A percentile compares a stretch with the other conserved stretches of the same genome.
Evolutionary conservation across 306 rosid genomes (phyloP).

Genomic region (Corylus avellana): DNA sequence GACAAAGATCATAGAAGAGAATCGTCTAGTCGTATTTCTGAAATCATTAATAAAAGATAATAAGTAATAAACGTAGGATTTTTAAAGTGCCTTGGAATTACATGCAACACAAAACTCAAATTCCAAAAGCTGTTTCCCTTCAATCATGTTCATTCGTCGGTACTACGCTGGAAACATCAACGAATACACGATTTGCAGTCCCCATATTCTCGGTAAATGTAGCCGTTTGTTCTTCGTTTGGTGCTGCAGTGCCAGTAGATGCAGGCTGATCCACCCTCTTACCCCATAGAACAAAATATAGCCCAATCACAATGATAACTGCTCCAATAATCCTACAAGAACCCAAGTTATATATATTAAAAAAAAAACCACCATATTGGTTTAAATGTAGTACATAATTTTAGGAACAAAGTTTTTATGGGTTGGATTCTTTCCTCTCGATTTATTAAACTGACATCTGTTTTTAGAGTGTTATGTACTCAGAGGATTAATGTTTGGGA

Average conservation of each 20-base stretch:
- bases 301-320: conserved; percentile 29
- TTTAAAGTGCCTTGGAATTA: neutral
- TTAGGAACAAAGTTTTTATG: no score
- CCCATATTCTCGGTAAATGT: neutral
- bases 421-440: no score
- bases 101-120: neutral
- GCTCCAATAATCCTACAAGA: conserved; percentile 38
- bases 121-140: neutral
- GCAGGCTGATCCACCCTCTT: conserved; percentile 28
- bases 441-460: no score
- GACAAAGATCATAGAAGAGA: neutral
- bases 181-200: neutral
- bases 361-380: no score
- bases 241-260: conserved; percentile 1
- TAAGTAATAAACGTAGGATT: no score
- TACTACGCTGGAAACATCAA: neutral
- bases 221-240: conserved; percentile 6
- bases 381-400: no score
- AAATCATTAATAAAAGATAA: neutral
- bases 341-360: no score
- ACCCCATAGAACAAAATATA: conserved; percentile 43
- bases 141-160: neutral
- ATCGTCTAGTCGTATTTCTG: neutral
- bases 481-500: neutral
- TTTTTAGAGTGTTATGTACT: no score